phyloP scores from a whole-genome alignment of 768 basidiomycete genomes.

The Psilocybe cyanescens region DNA sequence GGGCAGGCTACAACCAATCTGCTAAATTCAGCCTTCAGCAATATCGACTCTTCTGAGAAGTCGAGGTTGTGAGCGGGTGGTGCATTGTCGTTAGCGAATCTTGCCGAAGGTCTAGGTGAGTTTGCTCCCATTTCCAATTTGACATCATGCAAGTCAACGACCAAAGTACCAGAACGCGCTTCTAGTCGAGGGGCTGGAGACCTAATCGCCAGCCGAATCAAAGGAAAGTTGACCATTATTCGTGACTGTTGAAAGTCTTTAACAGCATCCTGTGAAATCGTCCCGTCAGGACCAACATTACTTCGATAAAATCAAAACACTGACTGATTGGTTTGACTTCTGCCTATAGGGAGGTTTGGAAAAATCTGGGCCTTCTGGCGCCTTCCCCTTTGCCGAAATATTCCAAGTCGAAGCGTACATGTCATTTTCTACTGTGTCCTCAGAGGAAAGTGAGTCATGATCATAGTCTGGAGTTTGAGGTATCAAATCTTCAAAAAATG shows the following conservation, averaged over 20 bases:
- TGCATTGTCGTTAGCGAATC: slow-evolving; percentile 29
- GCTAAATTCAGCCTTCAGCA: slow-evolving; percentile 45
- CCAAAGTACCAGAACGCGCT: slow-evolving; percentile 69
- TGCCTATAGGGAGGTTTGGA: background rate
- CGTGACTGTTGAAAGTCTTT: background rate
- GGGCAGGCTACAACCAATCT: slow-evolving; percentile 57
- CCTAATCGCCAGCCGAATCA: slow-evolving; percentile 71
- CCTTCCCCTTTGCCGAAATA: background rate
- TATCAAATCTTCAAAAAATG: slow-evolving; percentile 38
- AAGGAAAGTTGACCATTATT: slow-evolving; percentile 43
- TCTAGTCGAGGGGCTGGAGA: slow-evolving; percentile 55
- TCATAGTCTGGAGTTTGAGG: slow-evolving; percentile 1
- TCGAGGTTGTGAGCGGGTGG: background rate
- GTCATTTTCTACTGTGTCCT: slow-evolving; percentile 12
- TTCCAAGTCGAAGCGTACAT: slow-evolving; percentile 8
- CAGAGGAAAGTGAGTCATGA: slow-evolving; percentile 10
- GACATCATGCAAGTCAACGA: slow-evolving; percentile 66
- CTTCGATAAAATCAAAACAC: background rate
- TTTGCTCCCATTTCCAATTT: slow-evolving; percentile 27
- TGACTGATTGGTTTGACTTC: background rate
- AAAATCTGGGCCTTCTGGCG: background rate
- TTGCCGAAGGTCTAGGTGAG: slow-evolving; percentile 18
- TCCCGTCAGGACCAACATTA: background rate
- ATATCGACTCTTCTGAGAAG: slow-evolving; percentile 21
- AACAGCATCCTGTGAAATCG: background rate